Percentiles rank a stretch among this genome's conserved stretches.
phyloP scores from a whole-genome alignment of 1,284 basidiomycete genomes.

The Anthracocystis panici-leucophaei region DNA sequence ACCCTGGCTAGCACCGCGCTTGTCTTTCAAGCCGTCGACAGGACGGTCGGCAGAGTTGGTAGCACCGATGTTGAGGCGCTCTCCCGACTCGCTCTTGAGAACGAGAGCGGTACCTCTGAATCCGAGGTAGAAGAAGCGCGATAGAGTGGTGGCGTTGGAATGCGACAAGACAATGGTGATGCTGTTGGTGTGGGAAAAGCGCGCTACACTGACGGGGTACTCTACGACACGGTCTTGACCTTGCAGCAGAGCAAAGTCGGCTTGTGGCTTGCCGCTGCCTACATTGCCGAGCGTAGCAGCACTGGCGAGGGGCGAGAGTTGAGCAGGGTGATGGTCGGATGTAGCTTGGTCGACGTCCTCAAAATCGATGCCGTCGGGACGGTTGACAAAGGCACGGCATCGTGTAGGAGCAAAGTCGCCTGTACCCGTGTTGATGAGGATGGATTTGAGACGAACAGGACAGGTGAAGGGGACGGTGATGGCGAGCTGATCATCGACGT shows the following conservation, averaged over 20 bases:
- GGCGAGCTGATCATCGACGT: slow-evolving; percentile 67
- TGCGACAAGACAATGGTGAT: slow-evolving; percentile 64
- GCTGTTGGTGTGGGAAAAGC: slow-evolving; percentile 62
- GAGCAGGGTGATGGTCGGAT: slow-evolving; percentile 24
- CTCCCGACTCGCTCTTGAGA: slow-evolving; percentile 47
- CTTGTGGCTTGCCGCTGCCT: slow-evolving; percentile 62
- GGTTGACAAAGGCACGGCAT: slow-evolving; percentile 64
- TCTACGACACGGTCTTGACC: slow-evolving; percentile 58
- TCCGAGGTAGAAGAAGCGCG: slow-evolving; percentile 65
- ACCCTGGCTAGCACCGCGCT: slow-evolving; percentile 47
- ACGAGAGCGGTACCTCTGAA: slow-evolving; percentile 63
- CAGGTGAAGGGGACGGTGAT: slow-evolving; percentile 66
- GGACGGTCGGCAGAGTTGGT: slow-evolving; percentile 59
- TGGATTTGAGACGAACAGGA: slow-evolving; percentile 63
- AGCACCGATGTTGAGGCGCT: slow-evolving; percentile 59
- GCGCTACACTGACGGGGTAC: slow-evolving; percentile 64
- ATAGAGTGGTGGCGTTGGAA: slow-evolving; percentile 55
- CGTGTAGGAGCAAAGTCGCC: slow-evolving; percentile 65
- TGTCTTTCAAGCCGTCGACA: slow-evolving; percentile 56
- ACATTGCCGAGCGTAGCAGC: slow-evolving; percentile 50
- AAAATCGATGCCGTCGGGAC: slow-evolving; percentile 66
- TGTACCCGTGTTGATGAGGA: slow-evolving; percentile 61
- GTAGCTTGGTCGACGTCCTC: slow-evolving; percentile 56
- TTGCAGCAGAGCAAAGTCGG: slow-evolving; percentile 63
- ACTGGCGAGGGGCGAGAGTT: slow-evolving; percentile 16